Base-by-base conservation (phyloP, 108 stramenopile genomes). In the Pseudonitzschia multiseries region DNA sequence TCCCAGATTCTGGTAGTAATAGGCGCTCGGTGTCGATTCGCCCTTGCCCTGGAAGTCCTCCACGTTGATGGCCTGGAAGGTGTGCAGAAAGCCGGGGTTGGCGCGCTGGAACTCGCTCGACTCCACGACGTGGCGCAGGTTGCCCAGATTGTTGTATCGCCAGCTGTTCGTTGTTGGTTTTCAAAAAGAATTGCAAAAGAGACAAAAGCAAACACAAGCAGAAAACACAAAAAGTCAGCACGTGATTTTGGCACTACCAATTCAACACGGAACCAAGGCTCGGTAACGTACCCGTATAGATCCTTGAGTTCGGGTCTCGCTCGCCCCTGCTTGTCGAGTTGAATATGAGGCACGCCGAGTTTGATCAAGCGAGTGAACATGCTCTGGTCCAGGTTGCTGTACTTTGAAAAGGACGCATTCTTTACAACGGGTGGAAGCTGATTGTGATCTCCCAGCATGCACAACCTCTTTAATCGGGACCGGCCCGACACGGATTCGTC, bases 351-450 rank as follows among this genome's bases (percentile, higher is more conserved):
- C 21, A 92, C 92, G 29, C 96, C 98, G 43, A 96, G 83, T 18
- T 91, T 81, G 27, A 98, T 92, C 62, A 99, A 73, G 32, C 98
- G 93, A 3, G 97, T 68, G 78, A 99, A 99, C 54, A 99, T 70
- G 60, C 93, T 94, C 79, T 97, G 97, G 63, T 98, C 97, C 40
- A 97, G 86, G 53, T 89, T 85, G 79, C 89, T 90, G 80, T 83
- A 94, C 74, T 81, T 83, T 53, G 88, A 78, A 75, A 99, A 92
- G 0, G 91, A 82, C 52, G 79, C 71, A 71, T 97, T 93, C 79
- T 96, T 88, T 14, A 99, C 91, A 17, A 99, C 94, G 17, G 99
- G 99, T 31, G 99, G 97, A 0, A 99, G 90, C 81, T 99, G 99
- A 70, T 97, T 84, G 83, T 98, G 96, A 87, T 99, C 99, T 8